A percentile compares a stretch with the other conserved stretches of the same genome.
Conservation (phyloP, 176 grass and related monocot species). For the Aegilops umbellulata region DNA sequence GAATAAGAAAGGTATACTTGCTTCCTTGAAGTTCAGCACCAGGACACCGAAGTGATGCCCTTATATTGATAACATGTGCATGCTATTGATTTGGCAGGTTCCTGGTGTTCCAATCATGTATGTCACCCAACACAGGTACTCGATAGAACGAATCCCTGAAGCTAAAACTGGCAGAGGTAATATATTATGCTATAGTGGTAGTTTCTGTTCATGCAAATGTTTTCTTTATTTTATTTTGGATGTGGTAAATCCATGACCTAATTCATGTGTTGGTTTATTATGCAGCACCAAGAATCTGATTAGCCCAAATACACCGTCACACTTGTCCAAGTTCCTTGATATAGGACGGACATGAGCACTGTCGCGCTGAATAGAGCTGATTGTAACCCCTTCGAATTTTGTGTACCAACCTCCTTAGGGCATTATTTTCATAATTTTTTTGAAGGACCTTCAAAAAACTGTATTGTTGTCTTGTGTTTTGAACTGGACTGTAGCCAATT, state of each 20-base stretch:
- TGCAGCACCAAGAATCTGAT: constrained; percentile 55
- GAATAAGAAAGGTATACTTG: constrained; percentile 74
- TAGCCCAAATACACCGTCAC: too few species aligned
- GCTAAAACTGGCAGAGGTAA: constrained; percentile 79
- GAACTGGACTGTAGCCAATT: too few species aligned
- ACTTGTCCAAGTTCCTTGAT: background rate
- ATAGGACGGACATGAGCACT: background rate
- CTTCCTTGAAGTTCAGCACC: background rate
- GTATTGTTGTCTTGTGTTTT: too few species aligned
- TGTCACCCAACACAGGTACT: constrained; percentile 73
- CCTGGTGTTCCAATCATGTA: constrained; percentile 93
- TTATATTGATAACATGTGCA: background rate
- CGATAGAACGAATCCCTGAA: constrained; percentile 80
- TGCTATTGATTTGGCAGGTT: constrained; percentile 38
- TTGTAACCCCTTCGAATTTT: background rate
- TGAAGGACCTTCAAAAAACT: too few species aligned
- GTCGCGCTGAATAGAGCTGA: background rate
- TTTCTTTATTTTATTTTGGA: too few species aligned
- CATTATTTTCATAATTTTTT: background rate
- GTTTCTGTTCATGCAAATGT: background rate
- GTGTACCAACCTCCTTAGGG: background rate
- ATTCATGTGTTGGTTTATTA: background rate
- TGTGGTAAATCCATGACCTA: background rate
- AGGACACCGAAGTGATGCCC: too few species aligned
- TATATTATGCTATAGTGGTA: background rate